Evolutionary conservation across 768 basidiomycete genomes (phyloP).

Genomic region (Boletellus ananas): DNA sequence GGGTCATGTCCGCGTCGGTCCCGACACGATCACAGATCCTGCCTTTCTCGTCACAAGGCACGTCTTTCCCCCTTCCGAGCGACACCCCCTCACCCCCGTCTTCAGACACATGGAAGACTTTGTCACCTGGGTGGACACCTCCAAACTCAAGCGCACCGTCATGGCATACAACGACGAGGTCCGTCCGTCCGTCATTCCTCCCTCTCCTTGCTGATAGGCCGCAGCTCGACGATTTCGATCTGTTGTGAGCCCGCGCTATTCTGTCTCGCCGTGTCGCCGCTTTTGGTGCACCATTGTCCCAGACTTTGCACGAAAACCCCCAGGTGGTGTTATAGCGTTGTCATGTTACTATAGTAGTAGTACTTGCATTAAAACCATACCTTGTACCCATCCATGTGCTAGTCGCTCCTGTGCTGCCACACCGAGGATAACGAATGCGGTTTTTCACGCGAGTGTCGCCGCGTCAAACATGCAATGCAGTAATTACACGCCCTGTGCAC

Average conservation of each 20-base stretch:
- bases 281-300: neutral
- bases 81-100: constrained; percentile 1
- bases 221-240: constrained; percentile 92
- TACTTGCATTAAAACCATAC: neutral
- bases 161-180: constrained; percentile 97
- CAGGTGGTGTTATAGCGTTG: neutral
- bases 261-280: neutral
- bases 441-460: constrained; percentile 18
- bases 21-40: constrained; percentile 93
- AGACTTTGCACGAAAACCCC: constrained; percentile 1
- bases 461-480: constrained; percentile 13
- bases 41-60: constrained; percentile 91
- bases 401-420: too few relatives aligned
- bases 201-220: constrained; percentile 13
- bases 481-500: constrained; percentile 8
- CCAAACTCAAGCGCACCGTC: constrained; percentile 93
- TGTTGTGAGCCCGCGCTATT: constrained; percentile 47
- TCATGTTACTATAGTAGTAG: neutral
- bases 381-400: neutral
- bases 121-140: constrained; percentile 98
- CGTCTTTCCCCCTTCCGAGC: constrained; percentile 11
- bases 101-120: constrained; percentile 96
- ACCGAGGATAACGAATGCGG: constrained; percentile 1
- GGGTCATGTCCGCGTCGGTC: constrained; percentile 95
- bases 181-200: constrained; percentile 12